phyloP scores from a whole-genome alignment of 352 stramenopile genomes.

The Globisporangium paddicum region DNA sequence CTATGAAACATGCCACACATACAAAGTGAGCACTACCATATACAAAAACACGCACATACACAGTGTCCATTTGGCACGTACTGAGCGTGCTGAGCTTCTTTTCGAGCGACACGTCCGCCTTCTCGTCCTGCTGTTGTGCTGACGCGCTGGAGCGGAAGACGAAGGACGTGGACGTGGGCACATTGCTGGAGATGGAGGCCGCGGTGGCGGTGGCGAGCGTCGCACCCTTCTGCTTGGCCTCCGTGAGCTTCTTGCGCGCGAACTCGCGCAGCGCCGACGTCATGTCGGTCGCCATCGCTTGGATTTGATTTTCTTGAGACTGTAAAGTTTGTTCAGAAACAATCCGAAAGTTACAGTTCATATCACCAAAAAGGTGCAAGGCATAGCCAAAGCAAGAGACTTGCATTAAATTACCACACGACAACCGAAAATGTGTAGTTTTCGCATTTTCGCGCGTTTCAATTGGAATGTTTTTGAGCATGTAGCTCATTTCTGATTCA shows the following conservation, averaged over 20 bases:
- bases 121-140: background rate
- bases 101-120: slow-evolving; percentile 27
- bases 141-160: slow-evolving; percentile 24
- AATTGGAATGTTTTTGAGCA: no score
- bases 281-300: slow-evolving; percentile 59
- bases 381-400: no score
- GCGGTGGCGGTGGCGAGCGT: slow-evolving; percentile 51
- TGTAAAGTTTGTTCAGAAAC: no score
- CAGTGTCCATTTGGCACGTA: slow-evolving; percentile 9
- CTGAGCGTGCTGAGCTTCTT: slow-evolving; percentile 25
- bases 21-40: background rate
- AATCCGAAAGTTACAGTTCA: no score
- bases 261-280: slow-evolving; percentile 65
- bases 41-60: background rate
- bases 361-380: no score
- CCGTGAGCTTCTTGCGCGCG: slow-evolving; percentile 70
- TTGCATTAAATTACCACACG: no score
- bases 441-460: no score
- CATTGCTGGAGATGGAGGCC: slow-evolving; percentile 44
- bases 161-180: slow-evolving; percentile 33
- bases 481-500: slow-evolving; percentile 9
- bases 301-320: no score
- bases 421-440: no score
- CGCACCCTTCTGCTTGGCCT: slow-evolving; percentile 57
- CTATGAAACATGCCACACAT: slow-evolving; percentile 18